Percentiles rank a stretch among this genome's conserved stretches.
These are phyloP conservation scores for Perkinsus olseni DNA, from an alignment of 169 alveolate species.

Conservation along the genomic window DNA sequence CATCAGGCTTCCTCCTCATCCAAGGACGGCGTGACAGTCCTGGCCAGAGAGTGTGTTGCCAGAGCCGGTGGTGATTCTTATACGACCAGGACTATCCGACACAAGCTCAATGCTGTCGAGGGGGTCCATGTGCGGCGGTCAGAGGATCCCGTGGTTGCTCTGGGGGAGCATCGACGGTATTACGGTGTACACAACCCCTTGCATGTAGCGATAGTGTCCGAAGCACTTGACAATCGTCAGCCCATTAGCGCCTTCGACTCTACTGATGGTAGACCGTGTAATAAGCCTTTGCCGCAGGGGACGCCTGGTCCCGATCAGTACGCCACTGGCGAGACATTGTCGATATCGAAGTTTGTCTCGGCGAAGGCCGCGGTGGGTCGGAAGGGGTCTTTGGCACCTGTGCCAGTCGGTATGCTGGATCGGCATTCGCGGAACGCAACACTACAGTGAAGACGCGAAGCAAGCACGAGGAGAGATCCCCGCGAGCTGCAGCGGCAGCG, in stretches of 20 bases:
- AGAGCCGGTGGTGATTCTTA: neutral
- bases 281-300: neutral
- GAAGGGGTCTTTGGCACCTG: neutral
- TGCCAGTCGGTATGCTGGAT: neutral
- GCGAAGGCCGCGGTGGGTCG: neutral
- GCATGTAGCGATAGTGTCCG: neutral
- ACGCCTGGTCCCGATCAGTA: neutral
- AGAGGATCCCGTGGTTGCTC: neutral
- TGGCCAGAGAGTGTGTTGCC: neutral
- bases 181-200: neutral
- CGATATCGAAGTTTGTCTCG: neutral
- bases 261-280: neutral
- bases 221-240: neutral
- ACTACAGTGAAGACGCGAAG: neutral
- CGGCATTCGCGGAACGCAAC: neutral
- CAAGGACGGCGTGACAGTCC: neutral
- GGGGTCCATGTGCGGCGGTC: neutral
- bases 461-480: neutral
- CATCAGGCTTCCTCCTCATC: neutral
- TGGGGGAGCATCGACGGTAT: neutral
- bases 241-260: neutral
- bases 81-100: neutral
- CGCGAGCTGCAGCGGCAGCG: neutral
- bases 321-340: neutral
- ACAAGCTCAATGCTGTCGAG: neutral